These are phyloP conservation scores for Pochonia chlamydosporia DNA, from an alignment of 2,329 filamentous ascomycete species.

Conservation along the genomic window DNA sequence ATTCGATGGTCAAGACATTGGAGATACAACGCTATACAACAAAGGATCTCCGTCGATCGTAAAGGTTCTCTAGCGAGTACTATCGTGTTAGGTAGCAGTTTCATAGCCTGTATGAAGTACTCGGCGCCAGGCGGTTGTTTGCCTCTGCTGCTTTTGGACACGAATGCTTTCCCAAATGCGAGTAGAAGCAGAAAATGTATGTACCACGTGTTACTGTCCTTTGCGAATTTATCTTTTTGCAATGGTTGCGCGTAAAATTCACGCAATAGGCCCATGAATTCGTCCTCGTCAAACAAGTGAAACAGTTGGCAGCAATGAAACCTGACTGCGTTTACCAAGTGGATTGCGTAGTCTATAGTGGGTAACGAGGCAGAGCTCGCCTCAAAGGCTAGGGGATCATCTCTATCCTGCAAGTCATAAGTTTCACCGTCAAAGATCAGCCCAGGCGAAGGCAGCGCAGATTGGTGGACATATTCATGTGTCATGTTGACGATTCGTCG, in stretches of 20 bases:
- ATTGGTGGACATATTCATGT: conserved; percentile 38
- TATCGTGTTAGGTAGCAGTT: conserved; percentile 34
- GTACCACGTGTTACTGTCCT: conserved; percentile 37
- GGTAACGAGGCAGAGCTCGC: no score
- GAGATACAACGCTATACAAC: conserved; percentile 45
- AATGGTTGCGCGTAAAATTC: conserved; percentile 21
- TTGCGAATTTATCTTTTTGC: conserved; percentile 12
- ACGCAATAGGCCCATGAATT: conserved; percentile 35
- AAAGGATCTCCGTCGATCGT: conserved; percentile 41
- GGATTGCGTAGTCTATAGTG: conserved; percentile 45
- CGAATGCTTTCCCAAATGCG: conserved; percentile 50
- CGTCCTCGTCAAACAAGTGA: conserved; percentile 47
- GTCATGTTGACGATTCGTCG: conserved; percentile 43
- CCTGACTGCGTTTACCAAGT: conserved; percentile 49
- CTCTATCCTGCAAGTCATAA: conserved; percentile 46
- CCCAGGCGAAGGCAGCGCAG: conserved; percentile 34
- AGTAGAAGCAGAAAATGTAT: conserved; percentile 48
- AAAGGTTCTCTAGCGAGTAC: conserved; percentile 36
- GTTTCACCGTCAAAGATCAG: conserved; percentile 45
- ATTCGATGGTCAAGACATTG: conserved; percentile 45
- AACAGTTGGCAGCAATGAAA: conserved; percentile 50
- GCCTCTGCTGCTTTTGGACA: conserved; percentile 29
- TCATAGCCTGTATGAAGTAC: conserved; percentile 38
- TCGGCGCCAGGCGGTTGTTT: conserved; percentile 39
- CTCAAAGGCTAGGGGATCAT: no score